These are phyloP conservation scores for Scopulariopsis brevicaulis DNA, from an alignment of 2,329 filamentous ascomycete genomes.

Conservation along the genomic window DNA sequence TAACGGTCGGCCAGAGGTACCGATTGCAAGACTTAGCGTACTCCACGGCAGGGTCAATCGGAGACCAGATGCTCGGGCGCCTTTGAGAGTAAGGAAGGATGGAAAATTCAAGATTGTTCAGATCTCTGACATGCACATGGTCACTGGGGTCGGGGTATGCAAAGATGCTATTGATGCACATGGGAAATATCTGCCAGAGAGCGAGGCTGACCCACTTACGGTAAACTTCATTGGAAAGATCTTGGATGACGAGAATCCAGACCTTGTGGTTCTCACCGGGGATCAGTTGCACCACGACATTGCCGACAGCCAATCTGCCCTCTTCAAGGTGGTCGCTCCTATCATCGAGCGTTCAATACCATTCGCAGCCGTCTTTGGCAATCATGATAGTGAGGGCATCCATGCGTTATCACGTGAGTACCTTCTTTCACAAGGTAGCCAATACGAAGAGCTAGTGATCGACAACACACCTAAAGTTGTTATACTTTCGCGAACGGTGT, in stretches of 20 bases:
- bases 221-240: conserved; percentile 77
- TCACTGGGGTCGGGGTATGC: conserved; percentile 77
- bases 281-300: conserved; percentile 95
- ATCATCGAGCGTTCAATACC: conserved; percentile 82
- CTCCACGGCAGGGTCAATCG: conserved; percentile 60
- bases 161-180: conserved; percentile 58
- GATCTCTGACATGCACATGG: conserved; percentile 81
- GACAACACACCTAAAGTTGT: conserved; percentile 6
- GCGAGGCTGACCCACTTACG: conserved; percentile 81
- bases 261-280: conserved; percentile 82
- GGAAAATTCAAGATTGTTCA: conserved; percentile 98
- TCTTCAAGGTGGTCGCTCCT: conserved; percentile 84
- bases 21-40: conserved; percentile 22
- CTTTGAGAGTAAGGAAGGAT: conserved; percentile 63
- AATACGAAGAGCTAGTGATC: neutral
- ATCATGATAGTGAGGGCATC: conserved; percentile 88
- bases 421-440: conserved; percentile 11
- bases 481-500: conserved; percentile 7
- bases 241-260: conserved; percentile 88
- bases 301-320: conserved; percentile 42
- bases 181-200: conserved; percentile 39
- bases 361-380: conserved; percentile 90
- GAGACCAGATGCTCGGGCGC: conserved; percentile 24
- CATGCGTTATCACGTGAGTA: conserved; percentile 27
- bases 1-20: conserved; percentile 16